A percentile compares a stretch with the other conserved stretches of the same genome.
phyloP scores from a whole-genome alignment of 2,329 filamentous ascomycete genomes.

The Diaporthe sp. region DNA sequence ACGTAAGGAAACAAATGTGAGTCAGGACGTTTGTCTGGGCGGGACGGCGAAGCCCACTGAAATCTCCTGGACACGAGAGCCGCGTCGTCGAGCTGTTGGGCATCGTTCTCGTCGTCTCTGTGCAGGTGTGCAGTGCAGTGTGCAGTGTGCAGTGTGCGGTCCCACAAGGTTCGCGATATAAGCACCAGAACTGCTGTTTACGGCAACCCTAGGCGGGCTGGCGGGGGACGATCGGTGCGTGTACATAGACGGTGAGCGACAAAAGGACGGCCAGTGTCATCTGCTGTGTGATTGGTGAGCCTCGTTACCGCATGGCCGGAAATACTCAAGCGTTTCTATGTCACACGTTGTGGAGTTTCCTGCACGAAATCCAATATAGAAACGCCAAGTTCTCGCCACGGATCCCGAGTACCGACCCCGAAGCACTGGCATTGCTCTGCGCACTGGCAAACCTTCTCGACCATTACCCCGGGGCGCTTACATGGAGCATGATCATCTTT shows the following conservation, averaged over 20 bases:
- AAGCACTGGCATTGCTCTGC: constrained; percentile 3
- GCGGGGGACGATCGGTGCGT: not conserved
- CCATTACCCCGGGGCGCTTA: not conserved
- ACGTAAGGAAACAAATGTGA: constrained; percentile 25
- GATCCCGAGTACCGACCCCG: constrained; percentile 26
- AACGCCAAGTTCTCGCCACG: constrained; percentile 29
- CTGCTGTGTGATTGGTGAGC: constrained; percentile 16
- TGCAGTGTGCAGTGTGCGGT: not conserved
- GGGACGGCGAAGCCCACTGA: not conserved
- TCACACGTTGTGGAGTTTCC: constrained; percentile 17
- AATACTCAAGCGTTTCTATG: constrained; percentile 1
- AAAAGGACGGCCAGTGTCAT: not conserved
- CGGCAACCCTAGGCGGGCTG: not conserved
- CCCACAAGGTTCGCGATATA: not conserved
- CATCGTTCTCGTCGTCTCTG: not conserved
- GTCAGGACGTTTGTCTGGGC: constrained; percentile 20
- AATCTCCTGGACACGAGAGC: not conserved
- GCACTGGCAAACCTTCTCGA: not conserved
- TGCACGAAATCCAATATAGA: constrained; percentile 32
- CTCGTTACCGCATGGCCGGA: constrained; percentile 30
- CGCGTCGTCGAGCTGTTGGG: not conserved
- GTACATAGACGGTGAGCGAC: constrained; percentile 22
- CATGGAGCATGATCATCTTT: not conserved
- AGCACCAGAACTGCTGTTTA: not conserved
- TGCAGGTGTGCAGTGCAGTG: no score